phyloP scores from a whole-genome alignment of 1,139 yeast genomes.

The Saccharomyces hybrid region DNA sequence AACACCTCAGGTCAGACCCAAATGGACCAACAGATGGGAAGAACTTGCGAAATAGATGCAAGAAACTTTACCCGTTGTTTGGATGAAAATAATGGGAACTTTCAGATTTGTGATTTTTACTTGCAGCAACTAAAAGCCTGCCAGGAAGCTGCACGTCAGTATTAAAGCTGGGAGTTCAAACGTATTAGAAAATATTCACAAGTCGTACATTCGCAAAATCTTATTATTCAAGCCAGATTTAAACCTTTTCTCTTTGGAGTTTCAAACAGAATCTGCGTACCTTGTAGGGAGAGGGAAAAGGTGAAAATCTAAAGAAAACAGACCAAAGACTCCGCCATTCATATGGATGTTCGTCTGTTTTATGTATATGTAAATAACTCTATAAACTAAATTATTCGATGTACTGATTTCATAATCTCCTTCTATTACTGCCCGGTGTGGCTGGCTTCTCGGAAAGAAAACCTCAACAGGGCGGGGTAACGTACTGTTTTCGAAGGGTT shows the following conservation, averaged over 20 bases:
- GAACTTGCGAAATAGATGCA: slow-evolving; percentile 84
- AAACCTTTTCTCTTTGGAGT: background rate
- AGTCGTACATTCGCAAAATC: background rate
- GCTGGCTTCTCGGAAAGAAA: background rate
- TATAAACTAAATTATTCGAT: background rate
- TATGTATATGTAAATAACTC: background rate
- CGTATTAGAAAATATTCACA: background rate
- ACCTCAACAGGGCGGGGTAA: background rate
- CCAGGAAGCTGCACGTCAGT: slow-evolving; percentile 85
- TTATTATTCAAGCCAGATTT: background rate
- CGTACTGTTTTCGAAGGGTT: background rate
- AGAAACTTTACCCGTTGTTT: slow-evolving; percentile 92
- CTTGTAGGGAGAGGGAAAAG: background rate
- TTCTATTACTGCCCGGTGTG: background rate
- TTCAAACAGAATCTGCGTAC: background rate
- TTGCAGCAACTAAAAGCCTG: slow-evolving; percentile 96
- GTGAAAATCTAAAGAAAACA: too few relatives aligned
- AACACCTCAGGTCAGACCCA: slow-evolving; percentile 34
- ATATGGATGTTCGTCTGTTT: background rate
- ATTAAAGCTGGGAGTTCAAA: slow-evolving; percentile 39
- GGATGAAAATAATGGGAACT: slow-evolving; percentile 87
- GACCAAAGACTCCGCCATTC: background rate
- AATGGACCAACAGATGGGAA: slow-evolving; percentile 34
- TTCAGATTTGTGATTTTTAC: slow-evolving; percentile 95
- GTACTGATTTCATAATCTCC: background rate